A percentile compares a stretch with the other conserved stretches of the same genome.
Evolutionary conservation across 2,329 filamentous ascomycete genomes (phyloP).

Genomic region (Ceratocystis cacaofunesta): DNA sequence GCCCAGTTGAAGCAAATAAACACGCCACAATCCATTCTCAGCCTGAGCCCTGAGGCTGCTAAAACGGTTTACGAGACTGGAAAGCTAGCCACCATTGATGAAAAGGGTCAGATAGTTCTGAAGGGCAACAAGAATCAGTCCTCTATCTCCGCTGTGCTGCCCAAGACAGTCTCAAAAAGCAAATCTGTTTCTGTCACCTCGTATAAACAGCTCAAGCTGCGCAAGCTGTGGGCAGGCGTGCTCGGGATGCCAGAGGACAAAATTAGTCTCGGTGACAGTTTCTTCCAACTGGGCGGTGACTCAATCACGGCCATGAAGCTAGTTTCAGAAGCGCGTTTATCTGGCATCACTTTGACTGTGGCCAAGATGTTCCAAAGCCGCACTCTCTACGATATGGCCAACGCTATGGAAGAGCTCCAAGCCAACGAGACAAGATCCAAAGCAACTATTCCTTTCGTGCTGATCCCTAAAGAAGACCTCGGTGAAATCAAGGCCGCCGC

Average conservation of each 20-base stretch:
- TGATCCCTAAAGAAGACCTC: slow-evolving; percentile 19
- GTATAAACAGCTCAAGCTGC: slow-evolving; percentile 30
- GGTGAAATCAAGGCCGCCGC: slow-evolving; percentile 30
- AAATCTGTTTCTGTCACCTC: slow-evolving; percentile 28
- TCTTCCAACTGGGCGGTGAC: slow-evolving; percentile 46
- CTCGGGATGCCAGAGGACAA: slow-evolving; percentile 30
- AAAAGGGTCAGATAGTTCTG: slow-evolving; percentile 23
- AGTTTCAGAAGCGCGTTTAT: slow-evolving; percentile 37
- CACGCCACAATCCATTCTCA: slow-evolving; percentile 23
- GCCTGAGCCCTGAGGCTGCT: slow-evolving; percentile 12
- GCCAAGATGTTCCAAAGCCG: slow-evolving; percentile 39
- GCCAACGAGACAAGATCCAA: slow-evolving; percentile 13
- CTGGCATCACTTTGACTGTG: slow-evolving; percentile 36
- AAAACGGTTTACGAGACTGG: slow-evolving; percentile 28
- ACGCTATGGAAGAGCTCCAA: slow-evolving; percentile 29
- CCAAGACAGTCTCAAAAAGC: slow-evolving; percentile 10
- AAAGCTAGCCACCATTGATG: slow-evolving; percentile 28
- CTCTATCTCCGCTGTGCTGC: slow-evolving; percentile 2
- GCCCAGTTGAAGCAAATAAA: slow-evolving; percentile 21
- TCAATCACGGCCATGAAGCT: slow-evolving; percentile 48
- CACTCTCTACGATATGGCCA: slow-evolving; percentile 38
- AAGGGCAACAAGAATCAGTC: slow-evolving; percentile 18
- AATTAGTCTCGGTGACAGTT: slow-evolving; percentile 41
- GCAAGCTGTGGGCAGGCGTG: slow-evolving; percentile 34
- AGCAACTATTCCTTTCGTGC: slow-evolving; percentile 34